phyloP scores from a whole-genome alignment of 345 rosid species.

The Rhizophora apiculata region DNA sequence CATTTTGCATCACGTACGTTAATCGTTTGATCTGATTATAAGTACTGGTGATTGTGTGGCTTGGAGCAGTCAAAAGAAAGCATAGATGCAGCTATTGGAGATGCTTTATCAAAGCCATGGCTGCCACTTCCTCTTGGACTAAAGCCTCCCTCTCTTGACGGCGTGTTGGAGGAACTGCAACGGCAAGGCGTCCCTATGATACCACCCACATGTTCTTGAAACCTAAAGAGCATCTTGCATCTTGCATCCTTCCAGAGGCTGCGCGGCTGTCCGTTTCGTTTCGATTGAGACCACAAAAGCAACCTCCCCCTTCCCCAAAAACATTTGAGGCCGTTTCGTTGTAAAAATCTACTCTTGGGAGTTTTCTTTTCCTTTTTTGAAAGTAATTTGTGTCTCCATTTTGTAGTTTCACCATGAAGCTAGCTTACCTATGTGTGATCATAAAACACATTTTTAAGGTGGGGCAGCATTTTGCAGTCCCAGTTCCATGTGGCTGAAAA shows the following conservation, averaged over 20 bases:
- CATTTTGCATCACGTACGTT: neutral
- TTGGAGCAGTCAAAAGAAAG: constrained; percentile 60
- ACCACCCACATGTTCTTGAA: constrained; percentile 52
- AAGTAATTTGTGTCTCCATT: neutral
- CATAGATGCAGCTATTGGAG: constrained; percentile 65
- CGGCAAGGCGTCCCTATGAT: constrained; percentile 60
- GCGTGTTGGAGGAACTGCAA: constrained; percentile 69
- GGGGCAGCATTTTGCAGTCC: no score
- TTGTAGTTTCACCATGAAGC: constrained; percentile 7
- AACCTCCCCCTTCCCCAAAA: constrained; percentile 2
- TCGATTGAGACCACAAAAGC: neutral
- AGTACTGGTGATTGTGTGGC: neutral
- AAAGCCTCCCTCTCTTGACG: constrained; percentile 65
- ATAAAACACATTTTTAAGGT: neutral
- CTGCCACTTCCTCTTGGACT: constrained; percentile 76
- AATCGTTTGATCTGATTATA: neutral
- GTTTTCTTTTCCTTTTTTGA: constrained; percentile 1
- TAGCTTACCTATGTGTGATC: constrained; percentile 1
- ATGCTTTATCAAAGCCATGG: constrained; percentile 77
- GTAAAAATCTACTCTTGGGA: constrained; percentile 17
- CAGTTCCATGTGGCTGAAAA: no score
- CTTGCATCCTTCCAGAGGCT: neutral
- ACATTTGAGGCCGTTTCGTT: constrained; percentile 29
- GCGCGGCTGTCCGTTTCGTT: neutral
- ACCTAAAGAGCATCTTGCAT: neutral